Evolutionary conservation across 306 rosid species (phyloP), one percentile per base, ranked within the genome.

Genomic region (Cucumis sativus): DNA sequence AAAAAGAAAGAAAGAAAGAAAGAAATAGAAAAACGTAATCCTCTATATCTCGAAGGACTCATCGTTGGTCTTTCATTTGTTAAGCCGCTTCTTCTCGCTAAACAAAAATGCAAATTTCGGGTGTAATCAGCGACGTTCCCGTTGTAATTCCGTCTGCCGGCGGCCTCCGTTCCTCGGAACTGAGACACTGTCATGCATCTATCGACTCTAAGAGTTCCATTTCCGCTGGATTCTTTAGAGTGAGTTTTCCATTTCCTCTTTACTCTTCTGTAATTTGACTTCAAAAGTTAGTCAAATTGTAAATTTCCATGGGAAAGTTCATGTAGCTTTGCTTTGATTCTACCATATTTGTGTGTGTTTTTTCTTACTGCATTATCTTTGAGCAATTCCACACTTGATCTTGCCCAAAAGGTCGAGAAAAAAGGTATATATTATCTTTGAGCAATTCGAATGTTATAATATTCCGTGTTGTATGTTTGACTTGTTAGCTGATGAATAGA

Each of bases 71-170:
- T 71, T 71, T 49, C 76, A 47, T 45, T 25, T 45, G 76, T 14
- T 71, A 47, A 70, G 58, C 58, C 21, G 15, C 54, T 55, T 56
- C 52, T 17, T 75, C 60, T 6, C 39, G 51, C 23, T 40, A 66
- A 17, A 30, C 23, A 43, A 82, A 86, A 86, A 95, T 92, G 98
- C 96, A 85, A 77, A 84, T 92, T 17, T 81, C 92, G 3, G 92
- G 96, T 25, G 89, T 91, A 41, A 83, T 90, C 63, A 79, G 89
- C 78, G 96, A 92, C 81, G 89, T 87, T 17, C 80, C 87, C 78
- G 86, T 88, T 66, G 86, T 83, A 66, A 84, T 89, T 80, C 93
- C 97, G 16, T 81, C 89, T 25, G 78, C 87, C 15, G 82, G 92
- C 2, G 88, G 89, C 77, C 80, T 82, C 49, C 75, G 89, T 66